Conservation (phyloP, 805 yeast species). For the Cyberlindnera petersonii region DNA sequence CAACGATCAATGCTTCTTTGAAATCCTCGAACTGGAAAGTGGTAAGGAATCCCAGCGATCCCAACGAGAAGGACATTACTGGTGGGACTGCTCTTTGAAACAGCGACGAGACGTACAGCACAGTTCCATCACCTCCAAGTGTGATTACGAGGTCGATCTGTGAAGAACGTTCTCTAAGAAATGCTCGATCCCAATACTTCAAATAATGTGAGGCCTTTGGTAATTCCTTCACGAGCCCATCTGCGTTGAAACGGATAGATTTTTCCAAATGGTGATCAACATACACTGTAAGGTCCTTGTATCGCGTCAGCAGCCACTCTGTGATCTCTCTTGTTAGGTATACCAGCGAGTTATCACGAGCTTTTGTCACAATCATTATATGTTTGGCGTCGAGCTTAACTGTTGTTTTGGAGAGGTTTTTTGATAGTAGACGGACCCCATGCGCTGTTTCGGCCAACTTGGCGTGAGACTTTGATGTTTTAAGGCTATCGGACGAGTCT, state of each 20-base stretch:
- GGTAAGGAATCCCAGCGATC: conserved; percentile 89
- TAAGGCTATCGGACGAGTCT: conserved; percentile 38
- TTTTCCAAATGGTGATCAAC: conserved; percentile 67
- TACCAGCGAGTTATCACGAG: conserved; percentile 75
- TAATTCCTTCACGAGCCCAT: conserved; percentile 44
- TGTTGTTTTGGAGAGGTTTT: conserved; percentile 64
- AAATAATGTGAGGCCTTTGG: conserved; percentile 44
- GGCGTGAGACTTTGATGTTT: conserved; percentile 62
- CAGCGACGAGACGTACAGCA: conserved; percentile 78
- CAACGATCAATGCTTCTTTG: conserved; percentile 50
- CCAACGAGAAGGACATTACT: conserved; percentile 80
- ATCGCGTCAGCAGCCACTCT: conserved; percentile 59
- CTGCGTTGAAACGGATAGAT: conserved; percentile 60
- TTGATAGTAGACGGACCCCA: conserved; percentile 73
- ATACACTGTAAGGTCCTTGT: conserved; percentile 47
- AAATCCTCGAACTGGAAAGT: conserved; percentile 78
- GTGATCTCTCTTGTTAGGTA: conserved; percentile 75
- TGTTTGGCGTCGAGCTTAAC: conserved; percentile 66
- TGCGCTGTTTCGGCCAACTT: conserved; percentile 78
- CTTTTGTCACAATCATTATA: conserved; percentile 84
- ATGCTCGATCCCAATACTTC: conserved; percentile 65
- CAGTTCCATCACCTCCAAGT: conserved; percentile 97
- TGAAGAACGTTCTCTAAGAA: conserved; percentile 41
- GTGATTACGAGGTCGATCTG: conserved; percentile 76
- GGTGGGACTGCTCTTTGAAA: conserved; percentile 91